Base-by-base conservation (phyloP, 2,329 filamentous ascomycete genomes). In the Cladosporium colombiae region DNA sequence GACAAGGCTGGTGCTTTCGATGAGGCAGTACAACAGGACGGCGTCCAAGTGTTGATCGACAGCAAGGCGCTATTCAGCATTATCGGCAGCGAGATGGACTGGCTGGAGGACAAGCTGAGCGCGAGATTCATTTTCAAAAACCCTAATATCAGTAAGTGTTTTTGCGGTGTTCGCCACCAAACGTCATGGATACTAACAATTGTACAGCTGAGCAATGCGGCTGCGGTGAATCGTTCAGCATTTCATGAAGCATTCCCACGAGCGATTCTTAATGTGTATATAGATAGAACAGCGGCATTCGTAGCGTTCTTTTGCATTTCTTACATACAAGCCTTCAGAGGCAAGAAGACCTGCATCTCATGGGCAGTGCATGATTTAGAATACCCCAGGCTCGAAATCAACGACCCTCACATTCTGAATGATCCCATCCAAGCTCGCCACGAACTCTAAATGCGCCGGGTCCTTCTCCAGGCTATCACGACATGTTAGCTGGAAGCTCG, bases 61-160 rank as follows among this genome's bases (percentile, higher is more conserved):
- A 96, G 92, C 84, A 98, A 97, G 82, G 95, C 95, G 50, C 82
- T 99, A 59, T 93, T 99, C 77, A 98, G 94, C 79, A 98, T 99
- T 63, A 97, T 99, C 73, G 95, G 95, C 5, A 97, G 91, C 75
- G 94, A 98, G 81, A 99, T 99, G 95, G 95, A 99, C 76, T 99
- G 94, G 93, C 85, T 94, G 13, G 93, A 98, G 80, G 95, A 98
- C 74, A 97, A 96, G 82, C 81, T 99, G 70, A 96, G 90, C 77
- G 87, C 93, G 79, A 85, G 91, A 70, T 99, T 99, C 78, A 89
- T 97, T 60, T 99, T 99, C 81, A 89, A 88, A 77, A 99, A 99
- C 78, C 95, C 95, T 2, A 99, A 99, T 75, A 98, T 98, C 77
- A 99, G 93, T 97, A 82, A 87, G 93, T 89, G 29, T 16, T 58